Conservation (phyloP, 2,329 filamentous ascomycete species). For the Sordariomycetes sp. region DNA sequence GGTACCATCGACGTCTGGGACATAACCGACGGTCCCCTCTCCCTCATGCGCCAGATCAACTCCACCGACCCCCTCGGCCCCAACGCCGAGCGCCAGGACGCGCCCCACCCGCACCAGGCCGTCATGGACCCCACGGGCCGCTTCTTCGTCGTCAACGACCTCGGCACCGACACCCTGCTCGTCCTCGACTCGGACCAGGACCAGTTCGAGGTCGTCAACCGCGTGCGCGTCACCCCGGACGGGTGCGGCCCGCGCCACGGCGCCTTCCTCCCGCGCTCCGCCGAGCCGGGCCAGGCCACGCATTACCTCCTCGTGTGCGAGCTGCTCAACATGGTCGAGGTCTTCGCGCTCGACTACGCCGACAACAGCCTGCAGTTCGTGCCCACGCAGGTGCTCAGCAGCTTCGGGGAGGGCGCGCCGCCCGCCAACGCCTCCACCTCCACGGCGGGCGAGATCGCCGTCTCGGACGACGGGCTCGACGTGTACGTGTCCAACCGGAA, state of each 20-base stretch:
- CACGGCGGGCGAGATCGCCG: constrained; percentile 32
- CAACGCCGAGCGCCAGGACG: constrained; percentile 24
- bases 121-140: constrained; percentile 36
- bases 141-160: constrained; percentile 35
- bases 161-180: constrained; percentile 35
- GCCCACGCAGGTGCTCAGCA: constrained; percentile 24
- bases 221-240: constrained; percentile 19
- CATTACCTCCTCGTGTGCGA: constrained; percentile 39
- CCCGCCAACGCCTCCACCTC: constrained; percentile 24
- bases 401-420: constrained; percentile 22
- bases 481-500: constrained; percentile 42
- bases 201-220: constrained; percentile 24
- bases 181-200: constrained; percentile 32
- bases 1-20: constrained; percentile 36
- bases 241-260: constrained; percentile 40
- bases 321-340: constrained; percentile 29
- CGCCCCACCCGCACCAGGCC: constrained; percentile 33
- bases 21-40: constrained; percentile 21
- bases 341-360: constrained; percentile 29
- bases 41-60: constrained; percentile 24
- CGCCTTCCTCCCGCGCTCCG: constrained; percentile 29
- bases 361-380: constrained; percentile 22
- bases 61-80: constrained; percentile 23
- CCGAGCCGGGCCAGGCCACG: constrained; percentile 16
- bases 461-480: constrained; percentile 28